Evolutionary conservation across 1,284 basidiomycete genomes (phyloP), one percentile per base, ranked within the genome.

Genomic region (Irpex lacteus): DNA sequence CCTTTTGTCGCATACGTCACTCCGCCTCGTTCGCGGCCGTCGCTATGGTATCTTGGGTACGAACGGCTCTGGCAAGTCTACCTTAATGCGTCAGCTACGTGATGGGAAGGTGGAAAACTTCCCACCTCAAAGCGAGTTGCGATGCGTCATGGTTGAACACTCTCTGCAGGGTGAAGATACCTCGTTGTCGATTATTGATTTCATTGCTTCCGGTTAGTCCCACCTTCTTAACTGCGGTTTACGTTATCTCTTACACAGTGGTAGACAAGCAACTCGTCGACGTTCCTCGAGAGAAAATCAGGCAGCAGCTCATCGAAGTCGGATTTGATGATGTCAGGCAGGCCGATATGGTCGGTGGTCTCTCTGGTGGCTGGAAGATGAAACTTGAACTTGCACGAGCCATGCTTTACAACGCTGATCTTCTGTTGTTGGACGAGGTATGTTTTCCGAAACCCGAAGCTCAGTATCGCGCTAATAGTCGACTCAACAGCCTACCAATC

Each of bases 291-390:
- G 79, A 84, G 54, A 90, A 91, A 78, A 91, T 98, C 71, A 82
- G 87, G 62, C 85, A 85, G 37, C 93, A 95, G 75, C 83, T 98
- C 15, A 71, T 84, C 15, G 93, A 93, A 70, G 94, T 98, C 65
- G 97, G 98, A 57, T 99, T 99, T 75, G 92, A 96, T 70, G 92
- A 94, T 67, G 86, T 84, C 64, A 86, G 95, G 67, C 96, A 98
- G 78, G 77, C 84, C 50, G 92, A 97, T 73, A 81, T 88, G 54
- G 96, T 98, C 66, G 93, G 92, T 59, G 92, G 94, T 61, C 82
- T 98, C 65, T 98, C 96, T 19, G 98, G 98, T 76, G 97, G 98
- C 60, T 99, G 97, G 97, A 99, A 99, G 84, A 99, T 99, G 97
- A 95, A 95, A 82, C 86, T 95, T 67, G 97, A 92, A 80, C 86